Conservation (phyloP, 2,329 filamentous ascomycete genomes). For the Tolypocladium tropicale region DNA sequence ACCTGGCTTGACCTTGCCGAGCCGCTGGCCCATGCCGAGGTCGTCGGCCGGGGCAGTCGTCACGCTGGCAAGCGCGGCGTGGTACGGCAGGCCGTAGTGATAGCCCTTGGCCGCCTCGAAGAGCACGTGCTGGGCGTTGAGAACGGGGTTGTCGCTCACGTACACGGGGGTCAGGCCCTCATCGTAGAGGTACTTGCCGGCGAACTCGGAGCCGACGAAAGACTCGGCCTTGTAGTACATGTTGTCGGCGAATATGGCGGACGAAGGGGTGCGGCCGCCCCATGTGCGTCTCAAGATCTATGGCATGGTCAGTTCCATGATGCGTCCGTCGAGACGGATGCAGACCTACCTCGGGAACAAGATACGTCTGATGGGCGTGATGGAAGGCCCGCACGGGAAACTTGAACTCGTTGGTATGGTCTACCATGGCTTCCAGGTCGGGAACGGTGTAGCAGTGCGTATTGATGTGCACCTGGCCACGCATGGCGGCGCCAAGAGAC, state of each 20-base stretch:
- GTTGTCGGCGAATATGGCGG: slow-evolving; percentile 59
- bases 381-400: slow-evolving; percentile 59
- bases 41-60: slow-evolving; percentile 49
- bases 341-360: slow-evolving; percentile 50
- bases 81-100: slow-evolving; percentile 50
- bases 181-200: slow-evolving; percentile 56
- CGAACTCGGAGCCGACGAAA: slow-evolving; percentile 53
- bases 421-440: slow-evolving; percentile 59
- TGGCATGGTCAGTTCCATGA: fast-evolving
- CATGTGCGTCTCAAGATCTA: slow-evolving; percentile 46
- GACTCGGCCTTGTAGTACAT: slow-evolving; percentile 65
- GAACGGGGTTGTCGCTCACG: slow-evolving; percentile 60
- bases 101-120: slow-evolving; percentile 53
- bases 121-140: slow-evolving; percentile 60
- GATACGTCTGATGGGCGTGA: slow-evolving; percentile 56
- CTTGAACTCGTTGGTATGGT: slow-evolving; percentile 62
- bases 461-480: slow-evolving; percentile 59
- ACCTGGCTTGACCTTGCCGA: slow-evolving; percentile 52
- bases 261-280: slow-evolving; percentile 42
- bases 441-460: slow-evolving; percentile 63
- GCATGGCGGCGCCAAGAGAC: slow-evolving; percentile 48
- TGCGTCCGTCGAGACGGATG: too few species aligned
- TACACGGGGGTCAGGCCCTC: slow-evolving; percentile 55
- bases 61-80: slow-evolving; percentile 46
- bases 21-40: slow-evolving; percentile 44